Evolutionary conservation across 179 eudicot species (phyloP).

Genomic region (Actinidia arguta): DNA sequence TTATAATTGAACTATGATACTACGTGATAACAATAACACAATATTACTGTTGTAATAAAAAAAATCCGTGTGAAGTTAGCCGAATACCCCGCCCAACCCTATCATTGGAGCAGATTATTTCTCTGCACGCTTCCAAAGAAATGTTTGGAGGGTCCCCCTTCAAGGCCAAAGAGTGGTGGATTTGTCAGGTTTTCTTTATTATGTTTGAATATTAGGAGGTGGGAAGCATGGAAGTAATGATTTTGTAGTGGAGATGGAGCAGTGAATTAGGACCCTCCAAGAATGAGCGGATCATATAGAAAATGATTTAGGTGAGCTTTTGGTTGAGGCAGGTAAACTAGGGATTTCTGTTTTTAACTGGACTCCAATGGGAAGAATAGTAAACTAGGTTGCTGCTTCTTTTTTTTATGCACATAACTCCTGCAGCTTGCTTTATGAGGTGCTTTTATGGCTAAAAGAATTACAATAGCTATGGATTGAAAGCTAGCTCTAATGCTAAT

Average conservation of each 20-base stretch:
- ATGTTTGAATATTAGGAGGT: constrained; percentile 8
- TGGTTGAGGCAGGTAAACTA: constrained; percentile 18
- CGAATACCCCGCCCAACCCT: too few relatives aligned
- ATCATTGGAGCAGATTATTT: constrained; percentile 1
- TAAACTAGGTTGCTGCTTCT: neutral
- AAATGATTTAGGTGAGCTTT: constrained; percentile 21
- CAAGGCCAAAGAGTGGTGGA: neutral
- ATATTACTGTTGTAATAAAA: too few relatives aligned
- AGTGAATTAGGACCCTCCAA: neutral
- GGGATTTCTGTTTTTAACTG: neutral
- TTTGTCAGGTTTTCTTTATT: neutral
- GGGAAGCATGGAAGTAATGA: constrained; percentile 7
- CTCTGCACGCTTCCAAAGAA: neutral
- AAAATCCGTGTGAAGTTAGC: too few relatives aligned
- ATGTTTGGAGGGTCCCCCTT: constrained; percentile 21
- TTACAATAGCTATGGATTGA: too few relatives aligned
- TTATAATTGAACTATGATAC: too few relatives aligned
- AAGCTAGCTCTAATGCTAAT: too few relatives aligned
- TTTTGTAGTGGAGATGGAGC: neutral
- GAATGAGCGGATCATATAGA: constrained; percentile 7
- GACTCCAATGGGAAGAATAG: neutral
- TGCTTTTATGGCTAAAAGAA: too few relatives aligned
- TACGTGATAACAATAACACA: too few relatives aligned
- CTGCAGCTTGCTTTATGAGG: neutral
- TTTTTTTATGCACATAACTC: neutral